Evolutionary conservation across 805 yeast genomes (phyloP).

Genomic region (Hemisphaericaspora nanyangensis): DNA sequence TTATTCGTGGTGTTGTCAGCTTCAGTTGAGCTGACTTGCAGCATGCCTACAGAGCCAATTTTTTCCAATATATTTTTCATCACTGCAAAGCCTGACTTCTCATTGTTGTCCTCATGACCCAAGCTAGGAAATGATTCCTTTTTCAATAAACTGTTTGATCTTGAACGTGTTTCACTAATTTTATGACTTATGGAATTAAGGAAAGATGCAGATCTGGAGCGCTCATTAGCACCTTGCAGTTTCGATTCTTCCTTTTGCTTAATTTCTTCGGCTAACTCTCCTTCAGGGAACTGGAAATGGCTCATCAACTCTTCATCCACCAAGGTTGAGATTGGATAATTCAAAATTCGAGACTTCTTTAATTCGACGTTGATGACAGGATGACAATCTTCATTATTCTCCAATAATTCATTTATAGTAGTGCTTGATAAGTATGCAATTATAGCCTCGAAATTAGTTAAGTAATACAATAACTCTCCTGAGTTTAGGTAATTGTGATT

Average conservation of each 20-base stretch:
- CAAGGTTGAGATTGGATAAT: slow-evolving; percentile 22
- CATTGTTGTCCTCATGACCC: slow-evolving; percentile 14
- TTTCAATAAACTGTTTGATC: slow-evolving; percentile 32
- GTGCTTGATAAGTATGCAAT: slow-evolving; percentile 34
- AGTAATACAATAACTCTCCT: slow-evolving; percentile 36
- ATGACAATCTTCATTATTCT: slow-evolving; percentile 6
- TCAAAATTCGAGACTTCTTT: slow-evolving; percentile 13
- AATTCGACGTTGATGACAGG: slow-evolving; percentile 1
- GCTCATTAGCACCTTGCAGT: slow-evolving; percentile 1
- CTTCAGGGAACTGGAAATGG: slow-evolving; percentile 27
- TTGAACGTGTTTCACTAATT: slow-evolving; percentile 28
- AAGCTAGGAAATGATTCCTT: slow-evolving; percentile 28
- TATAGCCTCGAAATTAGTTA: slow-evolving; percentile 42
- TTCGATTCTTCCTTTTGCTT: slow-evolving; percentile 6
- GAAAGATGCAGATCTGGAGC: slow-evolving; percentile 39
- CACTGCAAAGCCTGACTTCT: slow-evolving; percentile 24
- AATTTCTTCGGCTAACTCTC: slow-evolving; percentile 15
- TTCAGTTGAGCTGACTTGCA: slow-evolving; percentile 25
- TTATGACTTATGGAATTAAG: slow-evolving; percentile 31
- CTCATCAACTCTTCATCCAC: slow-evolving; percentile 26
- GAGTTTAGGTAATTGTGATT: slow-evolving; percentile 26
- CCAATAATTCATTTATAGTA: slow-evolving; percentile 25
- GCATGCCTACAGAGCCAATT: slow-evolving; percentile 18
- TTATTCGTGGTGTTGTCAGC: neutral
- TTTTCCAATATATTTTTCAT: slow-evolving; percentile 35